Percentiles rank a stretch among this genome's conserved stretches.
Evolutionary conservation across 2,329 filamentous ascomycete species (phyloP).

Genomic region (Hirsutella rhossiliensis): DNA sequence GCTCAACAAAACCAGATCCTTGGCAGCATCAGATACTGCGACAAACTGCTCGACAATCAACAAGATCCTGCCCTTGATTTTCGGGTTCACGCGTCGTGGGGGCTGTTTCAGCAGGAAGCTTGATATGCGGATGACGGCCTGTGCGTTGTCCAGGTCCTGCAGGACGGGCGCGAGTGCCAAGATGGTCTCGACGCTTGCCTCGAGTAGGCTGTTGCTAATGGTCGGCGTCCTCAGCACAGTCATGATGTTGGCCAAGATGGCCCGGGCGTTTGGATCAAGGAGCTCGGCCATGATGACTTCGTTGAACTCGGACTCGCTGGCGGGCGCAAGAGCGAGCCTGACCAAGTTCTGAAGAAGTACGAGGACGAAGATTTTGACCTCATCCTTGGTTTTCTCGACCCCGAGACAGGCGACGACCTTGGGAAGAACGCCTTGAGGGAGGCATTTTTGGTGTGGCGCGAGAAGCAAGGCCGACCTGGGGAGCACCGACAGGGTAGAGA

Average conservation of each 20-base stretch:
- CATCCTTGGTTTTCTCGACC: constrained; percentile 65
- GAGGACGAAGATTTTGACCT: constrained; percentile 75
- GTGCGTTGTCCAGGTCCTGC: constrained; percentile 53
- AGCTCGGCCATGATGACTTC: constrained; percentile 43
- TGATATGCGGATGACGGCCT: constrained; percentile 68
- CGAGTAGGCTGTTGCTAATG: constrained; percentile 61
- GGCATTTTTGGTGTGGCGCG: constrained; percentile 20
- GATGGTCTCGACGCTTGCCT: constrained; percentile 66
- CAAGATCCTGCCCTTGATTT: constrained; percentile 70
- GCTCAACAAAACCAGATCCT: constrained; percentile 36
- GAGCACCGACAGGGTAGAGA: constrained; percentile 68
- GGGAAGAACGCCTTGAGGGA: constrained; percentile 51
- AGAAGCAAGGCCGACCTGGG: constrained; percentile 58
- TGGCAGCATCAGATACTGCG: constrained; percentile 38
- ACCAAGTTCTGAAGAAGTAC: constrained; percentile 62
- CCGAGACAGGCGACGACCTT: constrained; percentile 62
- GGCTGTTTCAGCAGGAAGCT: constrained; percentile 76
- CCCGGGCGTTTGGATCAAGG: constrained; percentile 42
- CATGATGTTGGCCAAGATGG: constrained; percentile 56
- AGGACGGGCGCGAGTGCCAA: constrained; percentile 65
- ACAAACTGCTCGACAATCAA: constrained; percentile 74
- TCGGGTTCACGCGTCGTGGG: constrained; percentile 69
- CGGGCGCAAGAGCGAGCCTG: constrained; percentile 42
- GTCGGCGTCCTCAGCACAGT: constrained; percentile 48
- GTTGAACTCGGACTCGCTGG: constrained; percentile 42